These are phyloP conservation scores for Trichosporon ovoides DNA, from an alignment of 1,284 basidiomycete genomes.

Conservation along the genomic window DNA sequence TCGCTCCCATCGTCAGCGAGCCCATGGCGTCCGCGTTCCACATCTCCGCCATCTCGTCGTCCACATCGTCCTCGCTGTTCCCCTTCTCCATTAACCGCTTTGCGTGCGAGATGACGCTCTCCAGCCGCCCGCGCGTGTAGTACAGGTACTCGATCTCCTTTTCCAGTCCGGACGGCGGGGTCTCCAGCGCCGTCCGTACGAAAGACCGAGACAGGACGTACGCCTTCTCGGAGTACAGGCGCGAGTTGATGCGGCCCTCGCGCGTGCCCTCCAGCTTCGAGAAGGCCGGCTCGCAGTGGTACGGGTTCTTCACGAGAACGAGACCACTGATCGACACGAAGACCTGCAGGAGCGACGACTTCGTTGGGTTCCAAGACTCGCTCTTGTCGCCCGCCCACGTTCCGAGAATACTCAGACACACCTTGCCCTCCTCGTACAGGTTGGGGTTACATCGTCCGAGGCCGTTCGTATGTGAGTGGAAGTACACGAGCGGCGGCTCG, in stretches of 20 bases:
- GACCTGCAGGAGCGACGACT: conserved; percentile 80
- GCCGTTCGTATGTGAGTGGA: conserved; percentile 88
- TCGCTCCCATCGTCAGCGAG: conserved; percentile 70
- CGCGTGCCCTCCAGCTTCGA: conserved; percentile 83
- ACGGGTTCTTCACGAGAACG: conserved; percentile 87
- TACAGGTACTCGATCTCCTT: conserved; percentile 72
- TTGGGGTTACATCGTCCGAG: conserved; percentile 78
- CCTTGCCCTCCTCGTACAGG: conserved; percentile 91
- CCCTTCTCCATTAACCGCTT: conserved; percentile 60
- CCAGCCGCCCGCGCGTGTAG: conserved; percentile 59
- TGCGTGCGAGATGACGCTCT: conserved; percentile 63
- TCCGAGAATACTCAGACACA: conserved; percentile 83
- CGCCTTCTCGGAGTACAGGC: conserved; percentile 64
- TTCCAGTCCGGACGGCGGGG: conserved; percentile 65
- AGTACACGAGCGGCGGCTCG: conserved; percentile 80
- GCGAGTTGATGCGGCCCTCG: conserved; percentile 72
- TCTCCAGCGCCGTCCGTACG: conserved; percentile 74
- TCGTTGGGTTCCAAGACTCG: conserved; percentile 68
- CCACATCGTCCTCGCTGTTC: conserved; percentile 39
- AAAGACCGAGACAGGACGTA: conserved; percentile 85
- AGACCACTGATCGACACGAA: conserved; percentile 90
- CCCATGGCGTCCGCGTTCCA: conserved; percentile 60
- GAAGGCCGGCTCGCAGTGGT: conserved; percentile 84
- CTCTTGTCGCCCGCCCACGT: conserved; percentile 85
- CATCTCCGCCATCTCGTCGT: conserved; percentile 48